A percentile compares a stretch with the other conserved stretches of the same genome.
Evolutionary conservation across 352 stramenopile species (phyloP).

Genomic region (Globisporangium recalcitrans): DNA sequence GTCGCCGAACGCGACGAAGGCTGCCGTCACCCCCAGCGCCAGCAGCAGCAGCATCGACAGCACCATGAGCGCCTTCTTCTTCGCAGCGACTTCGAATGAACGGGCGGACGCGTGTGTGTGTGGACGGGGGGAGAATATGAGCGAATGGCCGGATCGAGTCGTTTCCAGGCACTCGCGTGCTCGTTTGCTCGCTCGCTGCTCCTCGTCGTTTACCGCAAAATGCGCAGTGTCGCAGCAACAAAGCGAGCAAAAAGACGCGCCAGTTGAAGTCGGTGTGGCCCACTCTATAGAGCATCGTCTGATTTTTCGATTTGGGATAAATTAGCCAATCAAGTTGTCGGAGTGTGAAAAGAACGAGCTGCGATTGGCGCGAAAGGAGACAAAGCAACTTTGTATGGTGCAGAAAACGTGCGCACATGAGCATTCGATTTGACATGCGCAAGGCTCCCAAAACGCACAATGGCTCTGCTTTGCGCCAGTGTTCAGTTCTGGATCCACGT

Average conservation of each 20-base stretch:
- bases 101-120: background rate
- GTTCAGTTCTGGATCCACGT: conserved; percentile 3
- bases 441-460: background rate
- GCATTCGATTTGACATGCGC: background rate
- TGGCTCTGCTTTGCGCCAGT: background rate
- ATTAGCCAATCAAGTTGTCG: background rate
- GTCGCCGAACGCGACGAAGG: conserved; percentile 49
- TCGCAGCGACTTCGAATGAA: no score
- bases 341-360: background rate
- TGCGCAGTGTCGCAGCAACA: conserved; percentile 6
- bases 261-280: conserved; percentile 10
- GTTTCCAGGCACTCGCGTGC: conserved; percentile 5
- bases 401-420: background rate
- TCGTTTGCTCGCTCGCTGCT: background rate
- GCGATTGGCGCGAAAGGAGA: background rate
- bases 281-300: conserved; percentile 3
- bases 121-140: background rate
- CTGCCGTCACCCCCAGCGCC: conserved; percentile 19
- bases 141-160: conserved; percentile 1
- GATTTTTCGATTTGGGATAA: background rate
- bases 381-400: background rate
- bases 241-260: no score
- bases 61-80: conserved; percentile 19
- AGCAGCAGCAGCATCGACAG: conserved; percentile 30
- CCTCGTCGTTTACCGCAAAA: background rate